Percentiles rank a stretch among this genome's conserved stretches.
Evolutionary conservation across 2,329 filamentous ascomycete genomes (phyloP).

Genomic region (Zasmidium citrigriseum): DNA sequence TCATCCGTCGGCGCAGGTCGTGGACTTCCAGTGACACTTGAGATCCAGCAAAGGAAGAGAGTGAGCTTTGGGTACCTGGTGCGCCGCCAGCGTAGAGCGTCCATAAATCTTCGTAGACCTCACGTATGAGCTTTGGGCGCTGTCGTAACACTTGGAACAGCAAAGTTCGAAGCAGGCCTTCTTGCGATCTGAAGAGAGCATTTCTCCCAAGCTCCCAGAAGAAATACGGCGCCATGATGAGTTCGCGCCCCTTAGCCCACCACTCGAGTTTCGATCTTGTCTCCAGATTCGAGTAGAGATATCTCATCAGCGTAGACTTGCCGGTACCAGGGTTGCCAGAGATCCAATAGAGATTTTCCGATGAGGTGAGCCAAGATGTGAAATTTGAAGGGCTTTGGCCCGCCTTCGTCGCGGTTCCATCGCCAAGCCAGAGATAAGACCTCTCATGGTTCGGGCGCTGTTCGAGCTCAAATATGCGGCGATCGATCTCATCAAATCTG

Average conservation of each 20-base stretch:
- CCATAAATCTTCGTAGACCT: not conserved
- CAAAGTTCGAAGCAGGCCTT: not conserved
- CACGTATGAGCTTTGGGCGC: not conserved
- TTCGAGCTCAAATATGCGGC: not conserved
- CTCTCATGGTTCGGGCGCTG: not conserved
- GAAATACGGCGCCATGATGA: not conserved
- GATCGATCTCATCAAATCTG: not conserved
- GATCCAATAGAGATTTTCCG: not conserved
- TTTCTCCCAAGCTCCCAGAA: not conserved
- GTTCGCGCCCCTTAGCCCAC: not conserved
- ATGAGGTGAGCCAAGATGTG: not conserved
- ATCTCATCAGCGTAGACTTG: not conserved
- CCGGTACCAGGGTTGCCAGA: not conserved
- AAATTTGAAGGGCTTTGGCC: not conserved
- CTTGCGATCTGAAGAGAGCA: not conserved
- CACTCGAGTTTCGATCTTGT: not conserved
- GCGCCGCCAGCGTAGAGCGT: not conserved
- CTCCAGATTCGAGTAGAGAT: not conserved
- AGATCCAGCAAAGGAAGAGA: not conserved
- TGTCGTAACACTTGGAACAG: not conserved
- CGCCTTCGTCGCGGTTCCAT: not conserved
- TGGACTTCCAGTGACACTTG: not conserved
- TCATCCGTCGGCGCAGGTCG: not conserved
- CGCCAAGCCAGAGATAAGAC: not conserved
- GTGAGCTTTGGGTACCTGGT: not conserved